Evolutionary conservation across 2,329 filamentous ascomycete genomes (phyloP), one percentile per base, ranked within the genome.

Genomic region (Aspergillus ochraceus): DNA sequence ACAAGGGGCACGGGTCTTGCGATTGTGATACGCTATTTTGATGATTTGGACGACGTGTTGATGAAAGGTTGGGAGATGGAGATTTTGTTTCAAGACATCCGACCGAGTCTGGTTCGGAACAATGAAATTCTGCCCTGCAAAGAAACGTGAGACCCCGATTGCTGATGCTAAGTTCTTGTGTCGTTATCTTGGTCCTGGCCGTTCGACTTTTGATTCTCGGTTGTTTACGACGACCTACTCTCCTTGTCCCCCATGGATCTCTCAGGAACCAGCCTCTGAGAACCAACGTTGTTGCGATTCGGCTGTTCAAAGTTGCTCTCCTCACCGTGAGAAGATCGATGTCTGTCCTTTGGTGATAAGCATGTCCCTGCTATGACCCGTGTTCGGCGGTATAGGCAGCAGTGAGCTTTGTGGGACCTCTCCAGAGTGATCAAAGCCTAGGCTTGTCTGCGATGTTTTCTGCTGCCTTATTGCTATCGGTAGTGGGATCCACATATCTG

Each of bases 341-440:
- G 45, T 62, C 63, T 60, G 52, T 62, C 61, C 54, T 52, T 54
- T 54, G 52, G 42, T 56, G 42, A 45, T 49, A 9, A 32, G 17
- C 14, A 20, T 19, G 19, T 30, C 29, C 24, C 20, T 22, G n/a
- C 42, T 49, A 11, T 8, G 17, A 19, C 26, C 36, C 29, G 20
- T 36, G 32, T 49, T 9, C 14, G 46, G 36, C 50, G 51, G 58
- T 58, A 61, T 67, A 63, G 62, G 64, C 60, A 62, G 42, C 57
- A 67, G 60, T 69, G 63, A 71, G 73, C 36, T 47, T 74, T 68
- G 77, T 78, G 83, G 91, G 91, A 92, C 90, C 90, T 92, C 91
- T 92, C 90, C 86, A 75, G 88, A 85, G 90, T 92, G 92, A 88
- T 96, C 91, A 96, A 92, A 92, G 91, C 82, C 88, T 92, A 81